phyloP scores from a whole-genome alignment of 2,329 filamentous ascomycete species.

The Hypoxylon sp. region DNA sequence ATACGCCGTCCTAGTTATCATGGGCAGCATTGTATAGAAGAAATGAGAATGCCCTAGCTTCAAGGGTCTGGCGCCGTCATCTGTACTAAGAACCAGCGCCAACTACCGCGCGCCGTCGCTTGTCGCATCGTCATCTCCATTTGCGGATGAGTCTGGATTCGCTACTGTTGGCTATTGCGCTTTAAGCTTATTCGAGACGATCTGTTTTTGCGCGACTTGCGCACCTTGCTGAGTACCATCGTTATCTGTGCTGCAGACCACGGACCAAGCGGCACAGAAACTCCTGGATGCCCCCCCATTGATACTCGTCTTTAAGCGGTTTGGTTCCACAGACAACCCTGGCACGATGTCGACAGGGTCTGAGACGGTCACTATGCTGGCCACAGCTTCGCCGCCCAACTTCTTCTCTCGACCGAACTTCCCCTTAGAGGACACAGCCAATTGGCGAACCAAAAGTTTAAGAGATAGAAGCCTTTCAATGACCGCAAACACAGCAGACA shows the following conservation, averaged over 20 bases:
- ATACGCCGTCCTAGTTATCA: constrained; percentile 14
- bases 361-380: constrained; percentile 42
- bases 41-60: constrained; percentile 15
- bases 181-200: constrained; percentile 37
- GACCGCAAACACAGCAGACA: constrained; percentile 43
- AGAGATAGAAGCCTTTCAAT: constrained; percentile 54
- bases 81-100: constrained; percentile 14
- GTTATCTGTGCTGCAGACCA: constrained; percentile 27
- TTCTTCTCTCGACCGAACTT: constrained; percentile 47
- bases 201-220: constrained; percentile 26
- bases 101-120: constrained; percentile 27
- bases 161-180: constrained; percentile 35
- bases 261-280: constrained; percentile 26
- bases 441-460: constrained; percentile 53
- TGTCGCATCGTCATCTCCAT: constrained; percentile 30
- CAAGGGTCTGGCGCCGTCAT: constrained; percentile 20
- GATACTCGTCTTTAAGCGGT: constrained; percentile 36
- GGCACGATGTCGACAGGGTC: constrained; percentile 41
- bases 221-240: constrained; percentile 26
- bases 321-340: constrained; percentile 42
- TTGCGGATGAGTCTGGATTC: constrained; percentile 23
- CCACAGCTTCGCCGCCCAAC: constrained; percentile 46
- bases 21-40: constrained; percentile 12
- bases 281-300: constrained; percentile 25
- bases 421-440: constrained; percentile 24